Evolutionary conservation across 2,329 filamentous ascomycete species (phyloP).

Genomic region (Calonectria ilicicola): DNA sequence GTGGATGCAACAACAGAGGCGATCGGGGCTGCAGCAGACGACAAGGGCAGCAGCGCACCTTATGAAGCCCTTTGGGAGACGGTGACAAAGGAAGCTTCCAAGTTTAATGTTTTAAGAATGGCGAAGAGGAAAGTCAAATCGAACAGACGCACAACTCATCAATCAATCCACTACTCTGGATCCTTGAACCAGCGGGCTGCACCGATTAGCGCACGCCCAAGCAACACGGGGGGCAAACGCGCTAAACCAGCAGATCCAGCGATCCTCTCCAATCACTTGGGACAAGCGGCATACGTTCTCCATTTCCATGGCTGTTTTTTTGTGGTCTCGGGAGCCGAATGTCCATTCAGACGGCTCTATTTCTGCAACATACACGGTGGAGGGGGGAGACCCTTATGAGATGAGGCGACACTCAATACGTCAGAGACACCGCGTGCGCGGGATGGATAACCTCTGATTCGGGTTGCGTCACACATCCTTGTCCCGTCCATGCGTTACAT

Average conservation of each 20-base stretch:
- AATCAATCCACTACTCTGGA: conserved; percentile 35
- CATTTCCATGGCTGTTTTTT: neutral
- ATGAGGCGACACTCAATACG: neutral
- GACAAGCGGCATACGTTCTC: neutral
- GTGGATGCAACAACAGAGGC: neutral
- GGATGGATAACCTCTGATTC: conserved; percentile 7
- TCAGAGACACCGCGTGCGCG: neutral
- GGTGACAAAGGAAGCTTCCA: neutral
- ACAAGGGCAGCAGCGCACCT: neutral
- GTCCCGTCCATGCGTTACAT: neutral
- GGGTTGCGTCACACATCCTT: neutral
- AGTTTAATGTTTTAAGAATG: neutral
- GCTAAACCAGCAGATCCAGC: conserved; percentile 20
- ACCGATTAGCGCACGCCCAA: neutral
- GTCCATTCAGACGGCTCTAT: neutral
- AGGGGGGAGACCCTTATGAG: neutral
- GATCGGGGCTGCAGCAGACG: neutral
- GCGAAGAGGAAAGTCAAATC: neutral
- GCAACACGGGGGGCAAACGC: conserved; percentile 6
- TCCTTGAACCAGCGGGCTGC: conserved; percentile 5
- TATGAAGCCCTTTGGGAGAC: neutral
- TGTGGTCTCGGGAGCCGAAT: neutral
- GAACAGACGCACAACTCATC: conserved; percentile 31
- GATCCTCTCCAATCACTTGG: conserved; percentile 1
- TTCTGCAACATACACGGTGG: neutral